Percentiles rank a stretch among this genome's conserved stretches.
Evolutionary conservation across 2,329 filamentous ascomycete genomes (phyloP).

Genomic region (Colletotrichum orbiculare): DNA sequence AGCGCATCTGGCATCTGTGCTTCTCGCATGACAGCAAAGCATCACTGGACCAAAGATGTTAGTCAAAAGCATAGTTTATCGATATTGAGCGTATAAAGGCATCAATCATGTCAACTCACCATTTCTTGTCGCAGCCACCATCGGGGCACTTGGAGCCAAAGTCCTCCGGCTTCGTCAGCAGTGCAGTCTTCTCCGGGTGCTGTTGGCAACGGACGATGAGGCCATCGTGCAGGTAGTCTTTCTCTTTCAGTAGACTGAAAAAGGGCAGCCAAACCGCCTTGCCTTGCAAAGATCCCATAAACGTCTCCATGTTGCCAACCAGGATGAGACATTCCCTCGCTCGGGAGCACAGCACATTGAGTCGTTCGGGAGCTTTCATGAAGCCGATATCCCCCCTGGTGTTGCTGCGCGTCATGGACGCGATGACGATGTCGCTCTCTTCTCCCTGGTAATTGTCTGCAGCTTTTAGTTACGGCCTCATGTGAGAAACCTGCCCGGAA

Average conservation of each 20-base stretch:
- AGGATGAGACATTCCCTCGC: constrained; percentile 75
- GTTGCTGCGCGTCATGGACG: constrained; percentile 76
- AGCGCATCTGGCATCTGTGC: constrained; percentile 69
- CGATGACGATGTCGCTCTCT: constrained; percentile 78
- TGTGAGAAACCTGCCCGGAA: not conserved
- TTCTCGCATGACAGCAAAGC: constrained; percentile 56
- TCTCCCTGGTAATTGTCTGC: constrained; percentile 84
- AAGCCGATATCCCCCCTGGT: constrained; percentile 74
- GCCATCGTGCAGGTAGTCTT: constrained; percentile 67
- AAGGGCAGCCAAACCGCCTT: constrained; percentile 67
- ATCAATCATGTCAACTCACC: constrained; percentile 56
- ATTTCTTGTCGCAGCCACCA: constrained; percentile 74
- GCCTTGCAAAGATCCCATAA: constrained; percentile 69
- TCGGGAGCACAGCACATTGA: constrained; percentile 77
- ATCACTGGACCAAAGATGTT: not conserved
- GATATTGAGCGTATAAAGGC: no score
- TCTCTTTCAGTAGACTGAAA: constrained; percentile 64
- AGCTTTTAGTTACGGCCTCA: not conserved
- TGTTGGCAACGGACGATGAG: constrained; percentile 69
- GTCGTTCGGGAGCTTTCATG: constrained; percentile 70
- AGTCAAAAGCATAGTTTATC: no score
- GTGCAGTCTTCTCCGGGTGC: constrained; percentile 61
- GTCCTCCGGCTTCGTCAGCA: constrained; percentile 62
- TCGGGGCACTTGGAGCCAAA: constrained; percentile 74
- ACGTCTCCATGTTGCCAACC: constrained; percentile 76